These are phyloP conservation scores for Neltuma alba DNA, from an alignment of 306 rosid species.

Conservation along the genomic window DNA sequence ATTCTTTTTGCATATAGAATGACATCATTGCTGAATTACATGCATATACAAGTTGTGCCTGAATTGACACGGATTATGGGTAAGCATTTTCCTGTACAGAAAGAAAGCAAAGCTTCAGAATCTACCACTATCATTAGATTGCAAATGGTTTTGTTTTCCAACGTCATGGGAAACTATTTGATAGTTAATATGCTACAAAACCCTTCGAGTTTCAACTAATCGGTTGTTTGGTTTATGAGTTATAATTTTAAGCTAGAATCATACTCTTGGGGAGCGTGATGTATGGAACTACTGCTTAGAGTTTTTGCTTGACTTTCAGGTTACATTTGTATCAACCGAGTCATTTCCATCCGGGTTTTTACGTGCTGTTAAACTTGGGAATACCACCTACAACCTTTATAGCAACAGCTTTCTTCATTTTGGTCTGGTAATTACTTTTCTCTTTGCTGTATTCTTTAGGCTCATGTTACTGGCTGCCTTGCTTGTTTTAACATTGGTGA, in stretches of 20 bases:
- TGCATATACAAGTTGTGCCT: background rate
- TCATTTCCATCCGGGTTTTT: slow-evolving; percentile 63
- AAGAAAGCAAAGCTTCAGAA: background rate
- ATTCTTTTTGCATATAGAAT: background rate
- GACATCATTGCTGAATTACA: background rate
- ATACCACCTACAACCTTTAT: slow-evolving; percentile 78
- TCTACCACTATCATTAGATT: background rate
- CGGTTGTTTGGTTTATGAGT: background rate
- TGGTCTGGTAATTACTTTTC: slow-evolving; percentile 73
- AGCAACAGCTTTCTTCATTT: slow-evolving; percentile 96
- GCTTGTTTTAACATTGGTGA: background rate
- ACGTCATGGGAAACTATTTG: background rate
- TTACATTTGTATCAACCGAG: slow-evolving; percentile 88
- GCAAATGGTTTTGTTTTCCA: background rate
- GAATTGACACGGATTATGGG: background rate
- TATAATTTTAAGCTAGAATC: background rate
- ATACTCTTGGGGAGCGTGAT: slow-evolving; percentile 19
- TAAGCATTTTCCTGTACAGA: background rate
- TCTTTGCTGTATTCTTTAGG: slow-evolving; percentile 26
- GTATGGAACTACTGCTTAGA: background rate
- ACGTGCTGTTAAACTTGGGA: slow-evolving; percentile 65
- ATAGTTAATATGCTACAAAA: background rate
- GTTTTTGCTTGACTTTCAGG: slow-evolving; percentile 54
- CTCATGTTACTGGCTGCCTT: background rate
- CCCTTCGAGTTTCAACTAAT: background rate